These are phyloP conservation scores for Pichia sp. DNA, from an alignment of 1,139 yeast species.

Conservation along the genomic window DNA sequence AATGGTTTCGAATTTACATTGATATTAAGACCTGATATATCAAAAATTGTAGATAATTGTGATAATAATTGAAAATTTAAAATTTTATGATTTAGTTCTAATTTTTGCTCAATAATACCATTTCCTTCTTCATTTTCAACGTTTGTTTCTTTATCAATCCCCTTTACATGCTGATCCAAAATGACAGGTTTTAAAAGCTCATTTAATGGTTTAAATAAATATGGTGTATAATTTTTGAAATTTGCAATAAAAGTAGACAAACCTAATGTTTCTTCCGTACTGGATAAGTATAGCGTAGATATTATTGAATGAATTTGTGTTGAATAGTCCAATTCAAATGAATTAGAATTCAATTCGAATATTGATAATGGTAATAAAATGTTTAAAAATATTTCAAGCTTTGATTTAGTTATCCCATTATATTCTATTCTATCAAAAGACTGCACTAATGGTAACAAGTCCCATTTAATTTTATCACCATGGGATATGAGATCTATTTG, in stretches of 20 bases:
- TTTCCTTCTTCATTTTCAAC: conserved; percentile 42
- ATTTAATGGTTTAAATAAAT: conserved; percentile 33
- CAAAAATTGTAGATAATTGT: conserved; percentile 8
- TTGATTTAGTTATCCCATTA: not conserved
- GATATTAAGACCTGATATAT: conserved; percentile 3
- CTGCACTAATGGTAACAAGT: conserved; percentile 23
- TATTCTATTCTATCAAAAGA: conserved; percentile 28
- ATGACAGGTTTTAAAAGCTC: conserved; percentile 27
- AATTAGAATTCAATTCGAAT: not conserved
- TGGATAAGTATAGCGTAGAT: not conserved
- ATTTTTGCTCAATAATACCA: not conserved
- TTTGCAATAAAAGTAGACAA: conserved; percentile 1
- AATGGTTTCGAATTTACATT: conserved; percentile 28
- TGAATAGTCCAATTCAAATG: conserved; percentile 7
- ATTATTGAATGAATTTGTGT: conserved; percentile 6
- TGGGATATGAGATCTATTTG: conserved; percentile 36
- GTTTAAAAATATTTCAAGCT: not conserved
- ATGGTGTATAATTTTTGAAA: conserved; percentile 23
- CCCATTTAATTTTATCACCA: conserved; percentile 27
- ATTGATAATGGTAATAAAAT: conserved; percentile 13
- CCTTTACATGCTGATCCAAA: no score
- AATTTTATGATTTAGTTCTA: conserved; percentile 4
- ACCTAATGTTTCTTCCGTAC: not conserved
- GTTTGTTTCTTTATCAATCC: no score
- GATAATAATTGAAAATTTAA: conserved; percentile 7